A percentile compares a stretch with the other conserved stretches of the same genome.
These are phyloP conservation scores for Noccaea bulbosa DNA, from an alignment of 345 rosid genomes.

Conservation along the genomic window DNA sequence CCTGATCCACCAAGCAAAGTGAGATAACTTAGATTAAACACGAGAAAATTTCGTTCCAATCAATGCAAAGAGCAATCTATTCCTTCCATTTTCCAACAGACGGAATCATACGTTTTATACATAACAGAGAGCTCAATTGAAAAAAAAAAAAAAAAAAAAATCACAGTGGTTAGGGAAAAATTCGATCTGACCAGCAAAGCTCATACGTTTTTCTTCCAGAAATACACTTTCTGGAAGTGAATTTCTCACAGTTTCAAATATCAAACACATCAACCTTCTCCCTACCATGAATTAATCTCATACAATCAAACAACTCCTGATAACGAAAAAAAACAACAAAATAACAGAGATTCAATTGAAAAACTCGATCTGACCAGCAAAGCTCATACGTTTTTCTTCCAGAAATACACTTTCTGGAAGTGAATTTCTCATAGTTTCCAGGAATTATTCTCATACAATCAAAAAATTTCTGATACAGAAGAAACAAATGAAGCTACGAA, in stretches of 20 bases:
- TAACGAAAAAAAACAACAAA: background rate
- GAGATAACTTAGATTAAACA: constrained; percentile 15
- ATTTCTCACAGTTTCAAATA: constrained; percentile 16
- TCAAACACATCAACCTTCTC: constrained; percentile 20
- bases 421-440: constrained; percentile 16
- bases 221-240: constrained; percentile 6
- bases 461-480: background rate
- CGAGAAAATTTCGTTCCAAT: background rate
- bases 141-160: background rate
- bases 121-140: constrained; percentile 11
- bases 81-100: background rate
- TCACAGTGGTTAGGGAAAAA: background rate
- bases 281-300: constrained; percentile 5
- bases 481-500: constrained; percentile 6
- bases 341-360: background rate
- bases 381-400: constrained; percentile 5
- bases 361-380: background rate
- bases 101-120: background rate
- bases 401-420: constrained; percentile 7
- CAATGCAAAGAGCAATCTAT: background rate
- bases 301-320: background rate
- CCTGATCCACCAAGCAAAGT: constrained; percentile 50
- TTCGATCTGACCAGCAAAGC: background rate
- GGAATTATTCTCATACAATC: constrained; percentile 11
- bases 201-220: constrained; percentile 5